These are phyloP conservation scores for Chlorella sp. DNA, from an alignment of 139 green algal species.

Conservation along the genomic window DNA sequence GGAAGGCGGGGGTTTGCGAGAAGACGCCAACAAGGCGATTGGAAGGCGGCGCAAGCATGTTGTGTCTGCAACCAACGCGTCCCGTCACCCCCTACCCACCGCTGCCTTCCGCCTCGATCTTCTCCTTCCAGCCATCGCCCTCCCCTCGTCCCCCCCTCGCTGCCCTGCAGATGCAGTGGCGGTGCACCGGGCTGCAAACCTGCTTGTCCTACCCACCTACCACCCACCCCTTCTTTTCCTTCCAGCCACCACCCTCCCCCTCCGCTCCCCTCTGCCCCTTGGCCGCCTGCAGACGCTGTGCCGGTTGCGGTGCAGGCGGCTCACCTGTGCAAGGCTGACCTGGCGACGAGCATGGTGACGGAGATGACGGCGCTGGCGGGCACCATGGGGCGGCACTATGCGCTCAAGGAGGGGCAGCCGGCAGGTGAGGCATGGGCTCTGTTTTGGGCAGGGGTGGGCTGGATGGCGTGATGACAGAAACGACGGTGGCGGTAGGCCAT, in stretches of 20 bases:
- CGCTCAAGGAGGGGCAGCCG: conserved; percentile 65
- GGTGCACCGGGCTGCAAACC: too few relatives aligned
- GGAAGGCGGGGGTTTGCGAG: too few relatives aligned
- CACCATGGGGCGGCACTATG: conserved; percentile 93
- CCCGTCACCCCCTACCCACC: too few relatives aligned
- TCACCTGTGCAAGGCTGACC: conserved; percentile 85
- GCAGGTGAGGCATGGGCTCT: conserved; percentile 27
- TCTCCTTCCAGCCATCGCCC: not conserved
- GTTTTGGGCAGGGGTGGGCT: too few relatives aligned
- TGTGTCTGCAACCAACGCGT: too few relatives aligned
- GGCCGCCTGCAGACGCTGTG: conserved; percentile 20
- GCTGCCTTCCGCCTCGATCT: too few relatives aligned
- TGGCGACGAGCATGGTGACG: conserved; percentile 91
- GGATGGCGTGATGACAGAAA: too few relatives aligned
- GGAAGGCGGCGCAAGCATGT: too few relatives aligned
- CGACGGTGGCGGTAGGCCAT: too few relatives aligned
- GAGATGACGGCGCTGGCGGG: conserved; percentile 98
- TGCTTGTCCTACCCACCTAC: not conserved
- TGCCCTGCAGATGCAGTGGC: conserved; percentile 8
- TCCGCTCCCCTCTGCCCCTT: not conserved
- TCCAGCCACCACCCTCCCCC: not conserved
- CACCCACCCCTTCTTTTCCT: not conserved
- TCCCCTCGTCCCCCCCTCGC: not conserved
- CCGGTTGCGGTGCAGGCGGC: conserved; percentile 62
- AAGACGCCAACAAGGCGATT: too few relatives aligned